Evolutionary conservation across 2,329 filamentous ascomycete genomes (phyloP).

Genomic region (Nectriaceae sp.): DNA sequence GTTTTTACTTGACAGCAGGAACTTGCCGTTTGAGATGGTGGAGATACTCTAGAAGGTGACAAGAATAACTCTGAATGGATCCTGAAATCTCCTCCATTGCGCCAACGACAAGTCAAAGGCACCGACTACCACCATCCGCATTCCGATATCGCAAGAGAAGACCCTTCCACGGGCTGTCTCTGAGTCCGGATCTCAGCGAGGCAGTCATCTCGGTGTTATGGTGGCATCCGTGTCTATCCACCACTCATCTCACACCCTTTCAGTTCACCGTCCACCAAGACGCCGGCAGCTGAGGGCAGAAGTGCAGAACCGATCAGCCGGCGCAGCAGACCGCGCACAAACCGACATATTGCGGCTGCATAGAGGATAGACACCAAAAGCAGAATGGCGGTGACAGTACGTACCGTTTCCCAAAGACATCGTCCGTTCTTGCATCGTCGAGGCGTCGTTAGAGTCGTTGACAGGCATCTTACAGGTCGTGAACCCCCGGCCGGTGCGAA

Average conservation of each 20-base stretch:
- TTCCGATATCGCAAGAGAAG: too few species aligned
- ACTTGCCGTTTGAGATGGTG: too few species aligned
- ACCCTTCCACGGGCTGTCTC: too few species aligned
- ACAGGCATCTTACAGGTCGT: neutral
- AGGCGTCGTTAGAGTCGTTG: neutral
- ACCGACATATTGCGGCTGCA: too few species aligned
- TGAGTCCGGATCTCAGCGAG: neutral
- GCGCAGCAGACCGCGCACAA: too few species aligned
- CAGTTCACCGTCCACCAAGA: neutral
- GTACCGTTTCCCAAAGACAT: slow-evolving; percentile 6
- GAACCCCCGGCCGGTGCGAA: neutral
- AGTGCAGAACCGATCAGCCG: neutral
- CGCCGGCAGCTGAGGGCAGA: slow-evolving; percentile 9
- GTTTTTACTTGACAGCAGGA: too few species aligned
- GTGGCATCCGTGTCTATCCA: neutral
- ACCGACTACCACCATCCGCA: too few species aligned
- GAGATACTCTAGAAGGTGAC: too few species aligned
- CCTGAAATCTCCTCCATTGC: too few species aligned
- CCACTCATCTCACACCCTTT: slow-evolving; percentile 10
- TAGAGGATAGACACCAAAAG: too few species aligned
- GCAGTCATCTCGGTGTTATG: slow-evolving; percentile 11
- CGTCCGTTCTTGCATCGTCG: neutral
- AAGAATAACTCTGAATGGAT: too few species aligned
- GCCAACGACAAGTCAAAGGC: too few species aligned
- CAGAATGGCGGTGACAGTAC: slow-evolving; percentile 25